Conservation (phyloP, 768 basidiomycete genomes). For the Phylloporus sp. region DNA sequence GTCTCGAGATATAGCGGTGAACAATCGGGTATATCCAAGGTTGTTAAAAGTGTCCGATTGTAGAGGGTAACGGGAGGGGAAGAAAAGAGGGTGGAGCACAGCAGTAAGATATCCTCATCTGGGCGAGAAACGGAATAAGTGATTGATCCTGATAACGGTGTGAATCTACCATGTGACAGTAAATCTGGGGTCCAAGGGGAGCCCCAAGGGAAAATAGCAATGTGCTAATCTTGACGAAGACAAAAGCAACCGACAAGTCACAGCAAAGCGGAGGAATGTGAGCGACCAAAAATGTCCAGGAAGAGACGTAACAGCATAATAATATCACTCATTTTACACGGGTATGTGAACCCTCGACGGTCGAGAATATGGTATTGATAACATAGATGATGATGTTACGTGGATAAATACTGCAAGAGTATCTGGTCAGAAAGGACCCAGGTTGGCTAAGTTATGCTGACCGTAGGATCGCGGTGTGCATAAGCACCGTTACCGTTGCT, state of each 20-base stretch:
- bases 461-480: conserved; percentile 20
- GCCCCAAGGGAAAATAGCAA: conserved; percentile 15
- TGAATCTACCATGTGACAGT: conserved; percentile 12
- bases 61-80: conserved; percentile 20
- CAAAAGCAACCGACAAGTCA: conserved; percentile 1
- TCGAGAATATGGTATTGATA: conserved; percentile 26
- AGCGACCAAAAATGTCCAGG: conserved; percentile 9
- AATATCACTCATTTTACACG: conserved; percentile 25
- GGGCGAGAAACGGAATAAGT: conserved; percentile 11
- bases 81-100: conserved; percentile 7
- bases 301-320: conserved; percentile 17
- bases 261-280: conserved; percentile 2
- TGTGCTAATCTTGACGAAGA: conserved; percentile 8
- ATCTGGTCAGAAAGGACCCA: conserved; percentile 10
- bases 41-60: conserved; percentile 81
- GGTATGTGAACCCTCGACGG: conserved; percentile 6
- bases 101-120: conserved; percentile 9
- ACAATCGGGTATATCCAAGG: conserved; percentile 86
- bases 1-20: conserved; percentile 87
- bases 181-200: conserved; percentile 2
- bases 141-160: conserved; percentile 2
- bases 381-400: conserved; percentile 18
- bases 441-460: not conserved
- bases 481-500: conserved; percentile 18
- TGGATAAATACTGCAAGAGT: conserved; percentile 23